Evolutionary conservation across 805 yeast species (phyloP).

Genomic region (Kuraishia borneana): DNA sequence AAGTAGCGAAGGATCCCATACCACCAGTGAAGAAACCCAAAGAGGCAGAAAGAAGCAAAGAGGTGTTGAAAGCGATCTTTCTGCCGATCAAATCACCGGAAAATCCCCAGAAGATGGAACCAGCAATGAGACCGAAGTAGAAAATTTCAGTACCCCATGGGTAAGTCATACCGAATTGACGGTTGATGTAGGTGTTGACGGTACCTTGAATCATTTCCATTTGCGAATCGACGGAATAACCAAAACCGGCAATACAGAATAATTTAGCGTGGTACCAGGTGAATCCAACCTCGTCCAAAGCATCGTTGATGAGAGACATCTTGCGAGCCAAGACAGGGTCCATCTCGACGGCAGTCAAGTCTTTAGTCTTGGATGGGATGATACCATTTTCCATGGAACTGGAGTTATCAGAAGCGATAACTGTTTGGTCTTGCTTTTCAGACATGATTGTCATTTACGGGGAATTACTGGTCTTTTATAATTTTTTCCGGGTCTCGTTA

Average conservation of each 20-base stretch:
- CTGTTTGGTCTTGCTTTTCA: too few species aligned
- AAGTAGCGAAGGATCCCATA: conserved; percentile 35
- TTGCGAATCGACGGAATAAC: conserved; percentile 45
- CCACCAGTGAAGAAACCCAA: conserved; percentile 47
- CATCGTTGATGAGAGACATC: conserved; percentile 35
- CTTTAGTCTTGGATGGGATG: too few species aligned
- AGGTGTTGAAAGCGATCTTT: conserved; percentile 36
- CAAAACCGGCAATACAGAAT: conserved; percentile 43
- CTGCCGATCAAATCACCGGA: conserved; percentile 46
- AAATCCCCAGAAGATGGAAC: conserved; percentile 47
- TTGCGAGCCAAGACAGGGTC: conserved; percentile 28
- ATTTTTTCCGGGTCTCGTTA: too few species aligned
- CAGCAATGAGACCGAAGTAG: conserved; percentile 39
- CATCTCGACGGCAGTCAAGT: conserved; percentile 4
- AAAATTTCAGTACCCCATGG: conserved; percentile 34
- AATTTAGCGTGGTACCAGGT: conserved; percentile 42
- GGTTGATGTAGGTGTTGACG: conserved; percentile 32
- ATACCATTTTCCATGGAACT: too few species aligned
- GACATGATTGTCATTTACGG: too few species aligned
- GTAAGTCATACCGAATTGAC: conserved; percentile 32
- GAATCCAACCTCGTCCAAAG: conserved; percentile 52
- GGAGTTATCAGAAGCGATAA: too few species aligned
- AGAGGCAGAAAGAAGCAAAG: conserved; percentile 34
- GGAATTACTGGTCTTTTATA: too few species aligned
- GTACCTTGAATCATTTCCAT: conserved; percentile 34